Evolutionary conservation across 805 yeast species (phyloP), one percentile per base, ranked within the genome.

Genomic region (Hanseniaspora lachancei): DNA sequence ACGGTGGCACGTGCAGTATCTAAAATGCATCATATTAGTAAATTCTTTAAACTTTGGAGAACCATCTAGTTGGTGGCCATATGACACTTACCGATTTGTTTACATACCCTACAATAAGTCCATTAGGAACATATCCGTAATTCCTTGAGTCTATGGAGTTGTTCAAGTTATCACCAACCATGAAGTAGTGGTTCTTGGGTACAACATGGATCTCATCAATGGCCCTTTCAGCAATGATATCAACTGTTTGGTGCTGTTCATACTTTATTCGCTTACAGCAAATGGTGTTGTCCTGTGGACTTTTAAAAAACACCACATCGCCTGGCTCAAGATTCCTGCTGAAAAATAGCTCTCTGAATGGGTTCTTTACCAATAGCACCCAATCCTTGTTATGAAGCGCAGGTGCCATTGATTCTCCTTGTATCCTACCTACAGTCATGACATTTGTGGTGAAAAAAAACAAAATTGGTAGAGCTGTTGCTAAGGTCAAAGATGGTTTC

Each of bases 41-140:
- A 27, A 24, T 24, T 24, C 15, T 6, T n/a, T 34, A 23, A 16
- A 36, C 16, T 8, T 51, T 20, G 3, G 18, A 13, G 16, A 39
- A 38, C 56, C 56, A 53, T 39, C 56, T 44, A 13, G 16, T 53
- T 20, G 56, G 56, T 16, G 56, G 56, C 56, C 56, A 53, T 15
- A 53, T 39, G 8, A 53, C 36, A 10, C 50, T 47, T 2, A 18
- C 35, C 10, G 29, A 39, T 27, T 46, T 39, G 18, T 53, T 46
- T 5, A 53, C 49, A n/a, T n/a, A 24, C 27, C 56, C 56, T 2
- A 53, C 40, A 24, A 53, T 23, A 2, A 53, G 35, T 5, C 56
- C 56, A 29, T 53, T 47, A 8, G 50, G 24, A 18, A 53, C 56
- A 23, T 53, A 53, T 29, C 56, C 56, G 40, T 53, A 53, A 3